A percentile compares a stretch with the other conserved stretches of the same genome.
phyloP scores from a whole-genome alignment of 768 basidiomycete species.

The Cantharellus anzutake region DNA sequence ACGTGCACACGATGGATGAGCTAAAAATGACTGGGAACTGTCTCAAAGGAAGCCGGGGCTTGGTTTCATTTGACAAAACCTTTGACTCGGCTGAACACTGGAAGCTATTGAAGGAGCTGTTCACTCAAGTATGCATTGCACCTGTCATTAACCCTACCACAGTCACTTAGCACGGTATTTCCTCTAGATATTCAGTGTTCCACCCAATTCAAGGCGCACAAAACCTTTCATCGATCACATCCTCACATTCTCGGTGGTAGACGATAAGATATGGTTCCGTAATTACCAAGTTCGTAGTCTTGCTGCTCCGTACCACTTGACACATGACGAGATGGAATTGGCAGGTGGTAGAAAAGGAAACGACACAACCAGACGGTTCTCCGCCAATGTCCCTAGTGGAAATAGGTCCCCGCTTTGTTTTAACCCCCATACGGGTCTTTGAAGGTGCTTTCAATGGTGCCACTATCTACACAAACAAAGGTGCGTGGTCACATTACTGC shows the following conservation, averaged over 20 bases:
- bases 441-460: constrained; percentile 94
- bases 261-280: constrained; percentile 97
- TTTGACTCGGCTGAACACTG: constrained; percentile 86
- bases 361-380: constrained; percentile 66
- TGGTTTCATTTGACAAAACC: constrained; percentile 77
- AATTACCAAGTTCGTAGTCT: constrained; percentile 69
- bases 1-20: constrained; percentile 99
- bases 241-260: constrained; percentile 86
- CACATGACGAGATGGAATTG: neutral
- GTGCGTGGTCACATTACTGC: constrained; percentile 23
- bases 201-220: constrained; percentile 69
- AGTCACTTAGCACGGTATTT: neutral
- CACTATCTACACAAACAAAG: constrained; percentile 89
- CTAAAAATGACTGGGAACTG: constrained; percentile 99
- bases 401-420: constrained; percentile 92
- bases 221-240: constrained; percentile 99
- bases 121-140: constrained; percentile 55
- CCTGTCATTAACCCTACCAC: neutral
- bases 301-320: neutral
- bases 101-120: constrained; percentile 74
- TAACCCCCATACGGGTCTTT: constrained; percentile 94
- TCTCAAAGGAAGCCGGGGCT: constrained; percentile 80
- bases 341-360: constrained; percentile 89
- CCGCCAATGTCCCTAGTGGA: constrained; percentile 80
- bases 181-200: constrained; percentile 84